phyloP scores from a whole-genome alignment of 352 stramenopile species.

The Hyaloperonospora arabidopsidis region DNA sequence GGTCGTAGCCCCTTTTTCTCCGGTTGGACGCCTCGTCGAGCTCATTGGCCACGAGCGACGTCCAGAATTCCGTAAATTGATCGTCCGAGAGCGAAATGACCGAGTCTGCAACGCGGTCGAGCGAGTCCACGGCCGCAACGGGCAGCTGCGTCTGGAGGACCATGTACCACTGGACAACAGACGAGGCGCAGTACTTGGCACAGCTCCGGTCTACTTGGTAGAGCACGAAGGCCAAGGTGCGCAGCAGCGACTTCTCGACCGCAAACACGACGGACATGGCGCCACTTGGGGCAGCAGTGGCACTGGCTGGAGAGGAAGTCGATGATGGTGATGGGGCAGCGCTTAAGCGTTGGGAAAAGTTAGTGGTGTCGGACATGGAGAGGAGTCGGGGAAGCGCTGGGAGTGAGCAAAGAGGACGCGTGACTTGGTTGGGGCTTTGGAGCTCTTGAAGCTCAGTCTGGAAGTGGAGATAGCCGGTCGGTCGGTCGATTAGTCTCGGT shows the following conservation, averaged over 20 bases:
- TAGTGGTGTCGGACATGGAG: neutral
- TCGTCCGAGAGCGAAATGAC: constrained; percentile 56
- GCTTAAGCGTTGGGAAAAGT: neutral
- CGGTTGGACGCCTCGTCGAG: constrained; percentile 30
- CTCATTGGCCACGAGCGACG: constrained; percentile 45
- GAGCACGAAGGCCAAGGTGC: constrained; percentile 57
- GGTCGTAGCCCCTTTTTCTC: constrained; percentile 11
- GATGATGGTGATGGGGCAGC: neutral
- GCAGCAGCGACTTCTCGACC: constrained; percentile 55
- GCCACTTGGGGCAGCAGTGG: constrained; percentile 5
- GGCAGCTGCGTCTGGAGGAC: constrained; percentile 55
- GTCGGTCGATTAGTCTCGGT: no score
- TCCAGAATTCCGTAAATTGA: constrained; percentile 60
- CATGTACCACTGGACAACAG: constrained; percentile 55
- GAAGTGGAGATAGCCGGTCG: no score
- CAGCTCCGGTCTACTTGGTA: constrained; percentile 52
- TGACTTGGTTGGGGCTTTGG: no score
- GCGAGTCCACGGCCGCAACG: constrained; percentile 36
- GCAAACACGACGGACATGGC: constrained; percentile 43
- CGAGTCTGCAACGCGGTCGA: constrained; percentile 44
- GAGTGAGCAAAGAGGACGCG: no score
- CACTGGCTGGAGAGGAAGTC: neutral
- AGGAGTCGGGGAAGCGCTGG: no score
- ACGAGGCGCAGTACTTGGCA: constrained; percentile 48
- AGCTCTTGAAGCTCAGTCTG: no score